Percentiles rank a stretch among this genome's conserved stretches.
Conservation (phyloP, 2,329 filamentous ascomycete species). For the Exophiala lecanii-corni region DNA sequence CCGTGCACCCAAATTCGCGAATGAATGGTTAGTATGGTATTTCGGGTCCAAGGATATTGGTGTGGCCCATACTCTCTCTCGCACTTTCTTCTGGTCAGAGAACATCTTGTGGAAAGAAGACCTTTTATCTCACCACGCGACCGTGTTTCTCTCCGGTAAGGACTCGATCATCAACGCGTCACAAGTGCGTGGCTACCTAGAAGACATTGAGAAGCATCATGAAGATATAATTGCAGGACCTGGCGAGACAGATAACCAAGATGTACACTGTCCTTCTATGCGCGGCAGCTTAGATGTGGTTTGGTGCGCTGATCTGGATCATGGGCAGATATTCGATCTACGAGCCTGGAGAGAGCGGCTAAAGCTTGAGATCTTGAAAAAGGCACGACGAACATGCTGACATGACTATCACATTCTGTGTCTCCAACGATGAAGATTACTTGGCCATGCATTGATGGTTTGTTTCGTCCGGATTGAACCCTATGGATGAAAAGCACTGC, state of each 20-base stretch:
- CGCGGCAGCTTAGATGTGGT: not conserved
- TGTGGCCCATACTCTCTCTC: constrained; percentile 58
- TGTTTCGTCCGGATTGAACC: too few relatives aligned
- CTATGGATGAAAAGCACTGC: too few relatives aligned
- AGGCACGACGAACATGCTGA: too few relatives aligned
- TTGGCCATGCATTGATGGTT: too few relatives aligned
- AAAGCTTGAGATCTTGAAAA: constrained; percentile 1
- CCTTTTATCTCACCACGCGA: constrained; percentile 7
- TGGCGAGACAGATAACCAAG: not conserved
- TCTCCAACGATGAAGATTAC: too few relatives aligned
- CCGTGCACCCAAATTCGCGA: constrained; percentile 51
- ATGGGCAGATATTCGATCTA: not conserved
- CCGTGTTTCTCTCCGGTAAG: constrained; percentile 16
- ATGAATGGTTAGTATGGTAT: constrained; percentile 67
- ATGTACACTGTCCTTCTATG: not conserved
- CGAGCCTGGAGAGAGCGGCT: not conserved
- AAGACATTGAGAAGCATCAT: not conserved
- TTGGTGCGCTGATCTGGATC: not conserved
- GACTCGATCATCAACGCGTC: constrained; percentile 12
- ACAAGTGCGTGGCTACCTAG: not conserved
- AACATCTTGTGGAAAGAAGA: constrained; percentile 58
- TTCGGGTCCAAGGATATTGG: constrained; percentile 65
- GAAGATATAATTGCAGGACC: not conserved
- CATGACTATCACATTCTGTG: too few relatives aligned
- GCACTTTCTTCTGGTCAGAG: constrained; percentile 68